Conservation (phyloP, 2,329 filamentous ascomycete genomes). For the Verticillium zaregamsianum region DNA sequence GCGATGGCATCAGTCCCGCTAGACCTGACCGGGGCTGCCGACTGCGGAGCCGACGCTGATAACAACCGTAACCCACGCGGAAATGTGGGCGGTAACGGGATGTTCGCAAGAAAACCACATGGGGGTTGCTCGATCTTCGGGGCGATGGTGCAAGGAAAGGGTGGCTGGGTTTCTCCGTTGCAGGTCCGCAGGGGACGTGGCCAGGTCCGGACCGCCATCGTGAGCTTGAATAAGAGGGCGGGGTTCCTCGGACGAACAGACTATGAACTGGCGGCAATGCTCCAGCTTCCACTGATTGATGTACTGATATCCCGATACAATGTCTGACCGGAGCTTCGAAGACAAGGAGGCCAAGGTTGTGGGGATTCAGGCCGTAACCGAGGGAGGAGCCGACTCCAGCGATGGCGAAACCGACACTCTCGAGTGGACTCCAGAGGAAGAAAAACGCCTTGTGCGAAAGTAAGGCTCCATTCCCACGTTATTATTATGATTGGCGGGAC, state of each 20-base stretch:
- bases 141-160: neutral
- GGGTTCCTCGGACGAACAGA: too few species aligned
- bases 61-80: neutral
- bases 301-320: neutral
- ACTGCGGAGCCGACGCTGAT: neutral
- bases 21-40: neutral
- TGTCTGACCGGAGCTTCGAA: neutral
- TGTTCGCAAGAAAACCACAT: neutral
- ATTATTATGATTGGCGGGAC: neutral
- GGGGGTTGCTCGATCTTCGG: neutral
- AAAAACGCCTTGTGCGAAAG: constrained; percentile 21
- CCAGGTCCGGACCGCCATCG: too few species aligned
- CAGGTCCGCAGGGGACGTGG: too few species aligned
- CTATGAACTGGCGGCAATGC: too few species aligned
- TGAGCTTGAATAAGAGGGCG: too few species aligned
- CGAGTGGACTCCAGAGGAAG: constrained; percentile 22
- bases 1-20: constrained; percentile 4
- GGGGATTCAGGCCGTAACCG: neutral
- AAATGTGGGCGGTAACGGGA: neutral
- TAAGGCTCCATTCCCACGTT: constrained; percentile 6
- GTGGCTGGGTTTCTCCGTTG: too few species aligned
- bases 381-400: constrained; percentile 1
- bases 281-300: neutral
- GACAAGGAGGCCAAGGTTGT: constrained; percentile 1
- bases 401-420: constrained; percentile 1